A percentile compares a stretch with the other conserved stretches of the same genome.
phyloP scores from a whole-genome alignment of 768 basidiomycete species.

The Terana coerulea region DNA sequence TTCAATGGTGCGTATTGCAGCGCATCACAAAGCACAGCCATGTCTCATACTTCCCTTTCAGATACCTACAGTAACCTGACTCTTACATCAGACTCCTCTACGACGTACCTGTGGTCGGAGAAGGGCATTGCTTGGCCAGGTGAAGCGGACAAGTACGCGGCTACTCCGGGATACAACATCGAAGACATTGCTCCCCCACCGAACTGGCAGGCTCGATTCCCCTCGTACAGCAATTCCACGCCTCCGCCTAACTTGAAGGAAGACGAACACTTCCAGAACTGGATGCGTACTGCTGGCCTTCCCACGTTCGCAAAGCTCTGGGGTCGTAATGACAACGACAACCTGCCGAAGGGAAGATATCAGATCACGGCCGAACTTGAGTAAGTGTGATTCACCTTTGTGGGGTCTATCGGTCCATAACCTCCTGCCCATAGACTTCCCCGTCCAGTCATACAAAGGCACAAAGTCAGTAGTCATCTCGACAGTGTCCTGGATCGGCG shows the following conservation, averaged over 20 bases:
- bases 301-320: conserved; percentile 97
- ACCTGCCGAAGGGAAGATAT: conserved; percentile 72
- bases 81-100: conserved; percentile 38
- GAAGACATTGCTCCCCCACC: conserved; percentile 84
- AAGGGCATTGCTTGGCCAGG: conserved; percentile 94
- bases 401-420: neutral
- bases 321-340: conserved; percentile 80
- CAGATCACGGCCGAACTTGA: conserved; percentile 72
- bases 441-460: conserved; percentile 85
- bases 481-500: conserved; percentile 98
- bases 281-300: conserved; percentile 98
- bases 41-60: conserved; percentile 26
- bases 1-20: conserved; percentile 73
- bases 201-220: conserved; percentile 79
- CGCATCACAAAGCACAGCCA: neutral
- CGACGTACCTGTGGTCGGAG: conserved; percentile 70
- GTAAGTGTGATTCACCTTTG: conserved; percentile 43
- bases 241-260: conserved; percentile 67
- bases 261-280: conserved; percentile 97
- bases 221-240: conserved; percentile 62
- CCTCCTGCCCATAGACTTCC: conserved; percentile 66
- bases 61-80: conserved; percentile 75
- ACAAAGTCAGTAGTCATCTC: conserved; percentile 97
- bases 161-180: conserved; percentile 56
- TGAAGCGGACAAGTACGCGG: conserved; percentile 85